phyloP scores from a whole-genome alignment of 805 yeast species.

The Saturnispora sekii region DNA sequence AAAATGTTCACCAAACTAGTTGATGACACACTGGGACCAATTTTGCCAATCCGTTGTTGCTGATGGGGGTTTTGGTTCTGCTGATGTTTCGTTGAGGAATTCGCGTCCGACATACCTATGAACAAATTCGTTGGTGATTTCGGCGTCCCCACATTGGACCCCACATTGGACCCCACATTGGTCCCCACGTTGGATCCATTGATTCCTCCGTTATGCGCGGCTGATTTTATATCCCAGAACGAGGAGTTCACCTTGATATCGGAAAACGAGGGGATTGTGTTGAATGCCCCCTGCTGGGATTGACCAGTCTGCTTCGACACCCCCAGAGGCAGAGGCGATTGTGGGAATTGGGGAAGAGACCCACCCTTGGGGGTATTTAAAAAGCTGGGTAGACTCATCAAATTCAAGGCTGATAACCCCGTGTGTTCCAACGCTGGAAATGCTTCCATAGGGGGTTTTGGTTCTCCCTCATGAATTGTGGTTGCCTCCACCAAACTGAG shows the following conservation, averaged over 20 bases:
- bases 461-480: background rate
- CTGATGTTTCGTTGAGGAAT: background rate
- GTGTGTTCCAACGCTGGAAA: background rate
- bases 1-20: slow-evolving; percentile 6
- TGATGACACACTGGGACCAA: background rate
- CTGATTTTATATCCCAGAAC: slow-evolving; percentile 6
- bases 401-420: slow-evolving; percentile 2
- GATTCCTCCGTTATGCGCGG: background rate
- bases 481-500: background rate
- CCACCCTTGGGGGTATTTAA: slow-evolving; percentile 4
- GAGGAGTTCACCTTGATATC: slow-evolving; percentile 10
- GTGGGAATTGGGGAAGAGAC: slow-evolving; percentile 5
- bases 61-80: background rate
- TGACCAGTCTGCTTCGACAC: background rate
- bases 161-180: too few species aligned
- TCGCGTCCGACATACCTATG: background rate
- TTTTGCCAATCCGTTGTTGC: background rate
- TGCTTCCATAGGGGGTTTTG: background rate
- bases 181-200: too few species aligned
- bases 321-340: background rate
- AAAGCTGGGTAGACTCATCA: background rate
- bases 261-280: slow-evolving; percentile 11
- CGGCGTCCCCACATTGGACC: background rate
- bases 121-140: slow-evolving; percentile 1
- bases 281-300: background rate